Percentiles rank a stretch among this genome's conserved stretches.
Conservation (phyloP, 2,329 filamentous ascomycete genomes). For the Penicillium brasilianum region DNA sequence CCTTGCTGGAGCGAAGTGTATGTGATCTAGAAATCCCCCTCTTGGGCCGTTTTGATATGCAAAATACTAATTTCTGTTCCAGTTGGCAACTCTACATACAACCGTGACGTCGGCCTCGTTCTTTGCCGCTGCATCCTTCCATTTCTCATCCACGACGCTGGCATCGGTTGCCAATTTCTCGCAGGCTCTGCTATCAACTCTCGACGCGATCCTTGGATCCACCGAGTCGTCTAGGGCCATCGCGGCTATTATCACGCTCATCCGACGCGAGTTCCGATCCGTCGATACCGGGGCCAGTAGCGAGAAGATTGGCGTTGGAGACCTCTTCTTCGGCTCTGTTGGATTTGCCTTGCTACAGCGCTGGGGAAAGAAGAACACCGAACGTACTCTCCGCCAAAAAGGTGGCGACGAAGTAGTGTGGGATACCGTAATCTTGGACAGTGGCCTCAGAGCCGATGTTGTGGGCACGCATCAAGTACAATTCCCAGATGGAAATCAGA, state of each 20-base stretch:
- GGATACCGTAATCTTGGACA: conserved; percentile 56
- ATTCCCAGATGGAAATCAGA: conserved; percentile 43
- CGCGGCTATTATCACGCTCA: conserved; percentile 54
- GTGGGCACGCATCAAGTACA: conserved; percentile 48
- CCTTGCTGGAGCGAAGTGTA: conserved; percentile 53
- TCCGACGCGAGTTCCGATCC: conserved; percentile 51
- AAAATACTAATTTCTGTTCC: conserved; percentile 21
- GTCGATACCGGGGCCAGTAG: conserved; percentile 38
- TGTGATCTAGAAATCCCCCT: conserved; percentile 19
- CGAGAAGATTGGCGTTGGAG: conserved; percentile 49
- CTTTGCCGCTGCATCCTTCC: conserved; percentile 53
- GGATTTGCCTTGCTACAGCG: conserved; percentile 54
- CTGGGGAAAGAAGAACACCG: conserved; percentile 52
- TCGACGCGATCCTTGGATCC: conserved; percentile 55
- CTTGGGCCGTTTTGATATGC: conserved; percentile 6
- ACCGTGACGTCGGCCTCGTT: conserved; percentile 55
- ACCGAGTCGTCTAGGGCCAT: conserved; percentile 56
- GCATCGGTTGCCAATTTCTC: conserved; percentile 50
- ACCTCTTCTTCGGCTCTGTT: conserved; percentile 51
- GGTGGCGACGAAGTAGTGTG: conserved; percentile 53
- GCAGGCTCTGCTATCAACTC: conserved; percentile 50
- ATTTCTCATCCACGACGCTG: conserved; percentile 51
- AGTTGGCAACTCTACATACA: conserved; percentile 51
- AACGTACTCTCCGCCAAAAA: conserved; percentile 46
- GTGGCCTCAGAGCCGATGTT: conserved; percentile 53